Evolutionary conservation across 495 filamentous ascomycete species (phyloP).

Genomic region (Apiosordaria backusii): DNA sequence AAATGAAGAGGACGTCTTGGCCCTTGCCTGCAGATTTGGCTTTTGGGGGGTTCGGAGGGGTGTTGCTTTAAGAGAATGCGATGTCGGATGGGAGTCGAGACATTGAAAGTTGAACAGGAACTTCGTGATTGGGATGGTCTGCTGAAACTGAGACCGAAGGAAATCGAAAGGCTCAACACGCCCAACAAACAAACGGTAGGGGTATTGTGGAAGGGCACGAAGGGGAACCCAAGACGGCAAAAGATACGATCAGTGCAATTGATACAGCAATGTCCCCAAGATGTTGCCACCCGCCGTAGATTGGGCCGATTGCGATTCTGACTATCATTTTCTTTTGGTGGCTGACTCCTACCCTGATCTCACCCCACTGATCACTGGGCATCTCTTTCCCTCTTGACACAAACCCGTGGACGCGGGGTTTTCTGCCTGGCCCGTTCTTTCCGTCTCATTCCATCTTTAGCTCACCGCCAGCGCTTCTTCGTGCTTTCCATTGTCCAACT

Average conservation of each 20-base stretch:
- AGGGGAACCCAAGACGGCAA: background rate
- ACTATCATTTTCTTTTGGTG: too few relatives aligned
- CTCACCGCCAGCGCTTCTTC: background rate
- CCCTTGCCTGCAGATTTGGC: background rate
- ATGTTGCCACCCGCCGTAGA: background rate
- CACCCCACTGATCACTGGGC: background rate
- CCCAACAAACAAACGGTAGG: too few relatives aligned
- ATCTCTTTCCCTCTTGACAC: background rate
- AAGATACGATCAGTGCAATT: background rate
- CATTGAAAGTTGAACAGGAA: background rate
- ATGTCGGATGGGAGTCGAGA: background rate
- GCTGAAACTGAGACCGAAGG: background rate
- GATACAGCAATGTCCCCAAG: background rate
- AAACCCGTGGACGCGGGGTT: background rate
- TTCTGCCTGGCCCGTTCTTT: background rate
- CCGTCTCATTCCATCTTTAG: background rate
- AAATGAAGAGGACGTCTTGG: background rate
- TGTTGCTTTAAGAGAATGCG: background rate
- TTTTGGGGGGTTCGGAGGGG: background rate
- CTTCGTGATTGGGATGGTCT: background rate
- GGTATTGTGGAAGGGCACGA: too few relatives aligned
- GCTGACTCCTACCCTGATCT: background rate
- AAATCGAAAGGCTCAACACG: background rate
- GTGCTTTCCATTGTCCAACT: background rate
- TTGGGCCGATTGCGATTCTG: too few relatives aligned